Percentiles rank a stretch among this genome's conserved stretches.
Conservation (phyloP, 2,329 filamentous ascomycete genomes). For the Hypoxylon sp. region DNA sequence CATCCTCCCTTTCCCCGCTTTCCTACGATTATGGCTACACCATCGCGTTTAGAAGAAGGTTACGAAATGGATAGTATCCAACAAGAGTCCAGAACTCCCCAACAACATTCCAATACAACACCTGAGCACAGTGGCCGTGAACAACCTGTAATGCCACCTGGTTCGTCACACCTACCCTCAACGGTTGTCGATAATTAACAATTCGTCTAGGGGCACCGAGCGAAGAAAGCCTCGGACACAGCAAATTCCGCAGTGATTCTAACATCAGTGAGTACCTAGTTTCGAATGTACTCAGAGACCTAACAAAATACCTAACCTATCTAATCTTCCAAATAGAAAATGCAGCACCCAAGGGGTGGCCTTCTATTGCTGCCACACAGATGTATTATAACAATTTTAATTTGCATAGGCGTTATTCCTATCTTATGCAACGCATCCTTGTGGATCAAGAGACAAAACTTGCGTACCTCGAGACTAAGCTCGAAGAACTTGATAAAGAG, state of each 20-base stretch:
- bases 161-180: background rate
- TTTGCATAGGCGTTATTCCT: slow-evolving; percentile 27
- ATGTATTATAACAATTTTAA: slow-evolving; percentile 24
- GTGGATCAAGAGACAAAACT: slow-evolving; percentile 35
- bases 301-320: background rate
- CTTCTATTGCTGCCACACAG: slow-evolving; percentile 21
- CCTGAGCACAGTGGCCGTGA: background rate
- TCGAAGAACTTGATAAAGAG: slow-evolving; percentile 23
- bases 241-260: slow-evolving; percentile 1
- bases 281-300: background rate
- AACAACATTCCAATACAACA: background rate
- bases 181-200: slow-evolving; percentile 8
- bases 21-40: slow-evolving; percentile 9
- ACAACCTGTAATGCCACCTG: background rate
- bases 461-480: slow-evolving; percentile 22
- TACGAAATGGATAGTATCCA: slow-evolving; percentile 10
- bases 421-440: slow-evolving; percentile 27
- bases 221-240: background rate
- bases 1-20: background rate
- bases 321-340: slow-evolving; percentile 8
- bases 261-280: slow-evolving; percentile 16
- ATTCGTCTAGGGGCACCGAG: background rate
- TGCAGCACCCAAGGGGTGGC: slow-evolving; percentile 15
- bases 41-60: slow-evolving; percentile 30
- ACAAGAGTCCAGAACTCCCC: background rate